Conservation (phyloP, 352 stramenopile species). For the Pilasporangium apinafurcum region DNA sequence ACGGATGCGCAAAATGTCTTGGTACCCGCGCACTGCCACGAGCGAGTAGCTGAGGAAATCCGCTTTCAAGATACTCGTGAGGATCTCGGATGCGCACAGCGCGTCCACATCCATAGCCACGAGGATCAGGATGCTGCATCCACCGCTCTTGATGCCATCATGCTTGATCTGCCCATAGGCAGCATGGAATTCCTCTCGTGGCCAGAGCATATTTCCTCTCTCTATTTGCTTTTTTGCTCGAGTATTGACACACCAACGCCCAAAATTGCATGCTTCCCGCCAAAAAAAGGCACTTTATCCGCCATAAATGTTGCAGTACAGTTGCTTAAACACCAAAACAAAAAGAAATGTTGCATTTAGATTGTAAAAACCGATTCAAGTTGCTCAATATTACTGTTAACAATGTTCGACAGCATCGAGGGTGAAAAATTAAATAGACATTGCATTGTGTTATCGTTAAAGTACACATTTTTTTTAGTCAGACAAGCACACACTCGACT, state of each 20-base stretch:
- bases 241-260: not conserved
- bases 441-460: no score
- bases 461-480: no score
- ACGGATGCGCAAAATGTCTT: slow-evolving; percentile 75
- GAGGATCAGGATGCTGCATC: slow-evolving; percentile 89
- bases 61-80: slow-evolving; percentile 74
- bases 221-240: not conserved
- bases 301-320: no score
- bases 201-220: slow-evolving; percentile 74
- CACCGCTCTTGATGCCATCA: slow-evolving; percentile 55
- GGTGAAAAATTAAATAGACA: no score
- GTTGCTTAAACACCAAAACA: no score
- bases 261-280: slow-evolving; percentile 8
- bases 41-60: slow-evolving; percentile 76
- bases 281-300: no score
- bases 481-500: no score
- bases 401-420: no score
- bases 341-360: no score
- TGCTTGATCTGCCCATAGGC: slow-evolving; percentile 82
- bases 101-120: slow-evolving; percentile 93
- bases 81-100: slow-evolving; percentile 92
- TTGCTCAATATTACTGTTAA: no score
- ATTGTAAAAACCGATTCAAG: no score
- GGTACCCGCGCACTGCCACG: slow-evolving; percentile 73
- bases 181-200: slow-evolving; percentile 80